These are phyloP conservation scores for Tricholoma terreum DNA, from an alignment of 768 basidiomycete species.

Conservation along the genomic window DNA sequence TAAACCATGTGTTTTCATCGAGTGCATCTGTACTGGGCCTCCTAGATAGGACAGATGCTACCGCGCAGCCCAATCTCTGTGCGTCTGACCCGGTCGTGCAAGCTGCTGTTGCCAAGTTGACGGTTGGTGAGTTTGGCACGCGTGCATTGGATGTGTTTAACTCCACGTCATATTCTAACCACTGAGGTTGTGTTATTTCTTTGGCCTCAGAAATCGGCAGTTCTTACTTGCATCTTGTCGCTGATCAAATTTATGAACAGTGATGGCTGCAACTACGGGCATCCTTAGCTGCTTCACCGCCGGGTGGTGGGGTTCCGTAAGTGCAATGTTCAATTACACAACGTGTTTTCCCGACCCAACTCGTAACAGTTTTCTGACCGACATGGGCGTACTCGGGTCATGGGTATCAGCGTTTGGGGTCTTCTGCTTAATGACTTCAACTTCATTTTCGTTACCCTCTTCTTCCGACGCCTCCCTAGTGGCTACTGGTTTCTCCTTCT, in stretches of 20 bases:
- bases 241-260: conserved; percentile 34
- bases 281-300: conserved; percentile 75
- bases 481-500: conserved; percentile 79
- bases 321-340: conserved; percentile 19
- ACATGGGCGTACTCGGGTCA: conserved; percentile 61
- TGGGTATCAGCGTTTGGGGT: conserved; percentile 62
- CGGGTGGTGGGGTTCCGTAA: conserved; percentile 82
- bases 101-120: conserved; percentile 66
- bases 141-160: not conserved
- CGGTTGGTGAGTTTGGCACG: conserved; percentile 45
- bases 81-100: conserved; percentile 69
- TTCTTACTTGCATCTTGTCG: conserved; percentile 7
- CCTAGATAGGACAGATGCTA: not conserved
- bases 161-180: not conserved
- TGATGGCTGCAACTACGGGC: conserved; percentile 63
- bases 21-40: not conserved
- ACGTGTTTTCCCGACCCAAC: not conserved
- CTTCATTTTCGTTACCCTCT: conserved; percentile 63
- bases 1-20: not conserved
- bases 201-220: not conserved
- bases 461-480: conserved; percentile 61
- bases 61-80: conserved; percentile 35
- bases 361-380: conserved; percentile 67
- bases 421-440: conserved; percentile 59
- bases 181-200: conserved; percentile 12